Evolutionary conservation across 306 rosid genomes (phyloP), one percentile per base, ranked within the genome.

Genomic region (Amphicarpaea edgeworthii): DNA sequence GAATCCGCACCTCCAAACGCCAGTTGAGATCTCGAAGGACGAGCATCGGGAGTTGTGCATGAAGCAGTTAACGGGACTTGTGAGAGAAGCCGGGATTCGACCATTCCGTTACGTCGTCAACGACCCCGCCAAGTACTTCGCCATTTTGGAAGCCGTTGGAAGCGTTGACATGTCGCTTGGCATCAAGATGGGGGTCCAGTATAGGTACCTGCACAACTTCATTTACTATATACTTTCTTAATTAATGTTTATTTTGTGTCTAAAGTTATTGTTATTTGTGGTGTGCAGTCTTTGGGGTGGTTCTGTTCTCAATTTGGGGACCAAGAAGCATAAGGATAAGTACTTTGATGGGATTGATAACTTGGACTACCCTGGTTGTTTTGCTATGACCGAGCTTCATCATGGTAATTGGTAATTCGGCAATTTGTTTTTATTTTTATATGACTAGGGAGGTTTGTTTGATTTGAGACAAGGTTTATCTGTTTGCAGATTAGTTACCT

Each of bases 381-480:
- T 92, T 80, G 99, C 99, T 62, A 92, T 95, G 99, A 95, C 99
- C 0, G 99, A 95, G 50, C 93, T 95, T 46, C 96, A 95, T 78
- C 97, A 95, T 78, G 97, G 99, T 95, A 82, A 76, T n/a, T n/a
- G n/a, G n/a, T n/a, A n/a, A n/a, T n/a, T n/a, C n/a, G n/a, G n/a
- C n/a, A n/a, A n/a, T n/a, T n/a, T n/a, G n/a, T n/a, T n/a, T n/a
- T n/a, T n/a, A n/a, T n/a, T n/a, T n/a, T n/a, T n/a, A n/a, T n/a
- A n/a, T n/a, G n/a, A n/a, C n/a, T n/a, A n/a, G n/a, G n/a, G n/a
- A n/a, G n/a, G n/a, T n/a, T n/a, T n/a, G n/a, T n/a, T n/a, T n/a
- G n/a, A n/a, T n/a, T n/a, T n/a, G n/a, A n/a, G n/a, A n/a, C n/a
- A n/a, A n/a, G n/a, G n/a, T n/a, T n/a, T n/a, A n/a, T n/a, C n/a